Evolutionary conservation across 805 yeast species (phyloP).

Genomic region (Debaryomyces maramus): DNA sequence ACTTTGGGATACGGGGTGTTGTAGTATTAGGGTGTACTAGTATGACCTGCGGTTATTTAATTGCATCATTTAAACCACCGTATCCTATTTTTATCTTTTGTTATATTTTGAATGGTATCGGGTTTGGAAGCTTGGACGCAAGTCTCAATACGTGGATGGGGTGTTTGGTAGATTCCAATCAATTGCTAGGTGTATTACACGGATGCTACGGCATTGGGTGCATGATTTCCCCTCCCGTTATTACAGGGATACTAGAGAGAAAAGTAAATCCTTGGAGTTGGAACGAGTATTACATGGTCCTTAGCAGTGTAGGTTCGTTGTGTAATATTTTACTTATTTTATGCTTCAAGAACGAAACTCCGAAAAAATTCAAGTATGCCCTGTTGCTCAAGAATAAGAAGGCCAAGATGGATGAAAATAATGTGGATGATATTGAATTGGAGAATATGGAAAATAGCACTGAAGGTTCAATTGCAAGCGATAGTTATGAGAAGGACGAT

Average conservation of each 20-base stretch:
- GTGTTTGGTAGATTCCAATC: constrained; percentile 45
- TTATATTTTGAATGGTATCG: constrained; percentile 50
- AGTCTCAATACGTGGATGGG: constrained; percentile 56
- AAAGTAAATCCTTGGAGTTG: constrained; percentile 44
- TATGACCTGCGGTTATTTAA: constrained; percentile 38
- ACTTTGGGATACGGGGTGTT: constrained; percentile 51
- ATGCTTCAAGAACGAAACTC: constrained; percentile 44
- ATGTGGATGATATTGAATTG: constrained; percentile 14
- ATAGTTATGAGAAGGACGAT: background rate
- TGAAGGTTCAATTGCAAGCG: constrained; percentile 4
- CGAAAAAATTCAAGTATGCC: constrained; percentile 41
- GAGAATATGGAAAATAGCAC: constrained; percentile 8
- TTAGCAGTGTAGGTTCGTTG: constrained; percentile 26
- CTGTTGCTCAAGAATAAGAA: constrained; percentile 11
- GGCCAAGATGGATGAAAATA: constrained; percentile 6
- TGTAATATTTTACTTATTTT: constrained; percentile 22
- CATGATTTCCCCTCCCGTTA: constrained; percentile 49
- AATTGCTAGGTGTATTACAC: constrained; percentile 51
- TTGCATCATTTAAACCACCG: constrained; percentile 43
- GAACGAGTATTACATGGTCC: constrained; percentile 46
- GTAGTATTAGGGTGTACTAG: constrained; percentile 31
- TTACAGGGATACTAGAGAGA: constrained; percentile 40
- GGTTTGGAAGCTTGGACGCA: constrained; percentile 58
- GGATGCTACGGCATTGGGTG: constrained; percentile 57
- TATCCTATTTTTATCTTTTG: constrained; percentile 38